Base-by-base conservation (phyloP, 495 filamentous ascomycete genomes). In the Cercophora sp. region DNA sequence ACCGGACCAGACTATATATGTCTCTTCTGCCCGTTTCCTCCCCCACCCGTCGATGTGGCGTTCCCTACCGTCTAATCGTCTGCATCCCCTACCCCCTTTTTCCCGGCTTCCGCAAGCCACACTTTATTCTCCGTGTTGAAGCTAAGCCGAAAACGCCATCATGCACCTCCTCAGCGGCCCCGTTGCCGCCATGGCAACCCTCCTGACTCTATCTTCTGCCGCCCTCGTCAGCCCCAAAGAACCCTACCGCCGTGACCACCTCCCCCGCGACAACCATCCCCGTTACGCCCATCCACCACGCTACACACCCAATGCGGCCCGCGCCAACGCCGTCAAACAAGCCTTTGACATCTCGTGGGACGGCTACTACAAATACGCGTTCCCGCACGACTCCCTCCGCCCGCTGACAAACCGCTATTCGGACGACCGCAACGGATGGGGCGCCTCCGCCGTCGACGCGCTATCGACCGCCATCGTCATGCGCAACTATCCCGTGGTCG, bases 381-480 rank as follows among this genome's bases (percentile, higher is more conserved):
- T 86, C 56, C 86, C 86, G 6, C 78, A 87, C 48, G 89, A 95
- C 65, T 86, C 91, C 48, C 66, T 95, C 27, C 75, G 73, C 59
- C 88, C 89, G 4, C 75, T 86, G 4, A 76, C 75, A 18, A 89
- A 89, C 52, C 65, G 68, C 2, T 85, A 70, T 37, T 73, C 71
- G 10, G 83, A 94, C 60, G 87, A 88, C 29, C 79, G 89, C 51
- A 93, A 92, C 62, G 85, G 85, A 55, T 96, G 90, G 90, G 90
- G 90, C 9, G 89, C 90, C 35, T 86, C 80, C 34, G 87, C 89
- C 5, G 79, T 93, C 11, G 90, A 96, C 70, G 89, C 88, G 10
- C 70, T 96, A 25, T 86, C 80, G 51, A 95, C 90, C 0, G 89
- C 89, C 0, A 67, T 89, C 32, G 70, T 96, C 8, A 94, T 94